Evolutionary conservation across 768 basidiomycete species (phyloP).

Genomic region (Daedalea quercina): DNA sequence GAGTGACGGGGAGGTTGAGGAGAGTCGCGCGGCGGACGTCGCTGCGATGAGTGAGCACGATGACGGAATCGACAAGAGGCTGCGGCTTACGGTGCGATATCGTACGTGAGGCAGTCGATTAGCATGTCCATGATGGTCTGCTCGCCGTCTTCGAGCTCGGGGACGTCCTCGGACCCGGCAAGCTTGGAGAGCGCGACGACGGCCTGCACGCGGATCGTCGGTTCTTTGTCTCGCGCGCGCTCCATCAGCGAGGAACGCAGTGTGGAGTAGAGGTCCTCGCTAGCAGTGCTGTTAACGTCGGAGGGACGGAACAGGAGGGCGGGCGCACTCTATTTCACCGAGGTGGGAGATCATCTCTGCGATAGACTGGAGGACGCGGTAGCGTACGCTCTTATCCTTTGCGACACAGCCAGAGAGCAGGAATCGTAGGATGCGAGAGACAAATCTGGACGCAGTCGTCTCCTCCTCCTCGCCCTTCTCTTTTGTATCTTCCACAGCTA

Average conservation of each 20-base stretch:
- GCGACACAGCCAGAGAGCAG: slow-evolving; percentile 73
- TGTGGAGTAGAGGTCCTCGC: slow-evolving; percentile 65
- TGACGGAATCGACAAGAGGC: neutral
- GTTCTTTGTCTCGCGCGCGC: slow-evolving; percentile 75
- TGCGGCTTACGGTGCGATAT: slow-evolving; percentile 71
- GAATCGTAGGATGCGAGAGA: slow-evolving; percentile 40
- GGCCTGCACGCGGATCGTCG: slow-evolving; percentile 69
- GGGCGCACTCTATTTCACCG: slow-evolving; percentile 78
- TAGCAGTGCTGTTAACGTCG: slow-evolving; percentile 22
- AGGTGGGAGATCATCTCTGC: slow-evolving; percentile 75
- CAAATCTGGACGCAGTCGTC: slow-evolving; percentile 41
- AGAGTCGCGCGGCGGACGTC: slow-evolving; percentile 84
- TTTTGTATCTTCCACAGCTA: slow-evolving; percentile 31
- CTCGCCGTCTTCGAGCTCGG: slow-evolving; percentile 46
- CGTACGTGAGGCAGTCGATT: slow-evolving; percentile 58
- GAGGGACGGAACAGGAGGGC: neutral
- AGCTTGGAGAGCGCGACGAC: slow-evolving; percentile 76
- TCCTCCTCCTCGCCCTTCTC: slow-evolving; percentile 43
- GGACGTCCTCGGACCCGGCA: slow-evolving; percentile 58
- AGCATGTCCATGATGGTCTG: slow-evolving; percentile 54
- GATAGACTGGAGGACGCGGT: slow-evolving; percentile 69
- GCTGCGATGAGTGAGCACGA: slow-evolving; percentile 29
- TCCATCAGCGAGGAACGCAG: slow-evolving; percentile 63
- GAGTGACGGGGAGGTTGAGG: slow-evolving; percentile 57
- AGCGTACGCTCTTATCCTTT: slow-evolving; percentile 85